Base-by-base conservation (phyloP, 441 rosid species). In the Adansonia gregorii region DNA sequence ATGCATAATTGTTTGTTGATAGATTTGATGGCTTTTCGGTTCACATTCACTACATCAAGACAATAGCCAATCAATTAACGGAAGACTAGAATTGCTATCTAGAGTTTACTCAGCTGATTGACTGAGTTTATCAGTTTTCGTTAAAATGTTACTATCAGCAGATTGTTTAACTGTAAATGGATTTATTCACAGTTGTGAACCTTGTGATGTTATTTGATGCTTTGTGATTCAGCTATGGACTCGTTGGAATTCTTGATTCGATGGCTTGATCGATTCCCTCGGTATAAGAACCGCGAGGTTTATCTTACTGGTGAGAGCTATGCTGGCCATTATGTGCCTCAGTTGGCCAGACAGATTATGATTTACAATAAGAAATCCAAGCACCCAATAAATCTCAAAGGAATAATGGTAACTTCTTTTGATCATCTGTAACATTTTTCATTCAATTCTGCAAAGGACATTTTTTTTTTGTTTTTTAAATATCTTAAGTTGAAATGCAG, bases 311-410 rank as follows among this genome's bases (percentile, higher is more conserved):
- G 99, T 22, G 98, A 96, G 82, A 96, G 98, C 84, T 96, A 94
- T 75, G 98, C 98, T 0, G 99, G 99, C 14, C 99, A 96, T 82
- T 96, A 96, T 83, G 99, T 96, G 8, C 99, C 98, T 70, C 98
- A 96, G 86, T 87, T 96, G 27, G 98, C 98, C 31, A 86, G 86
- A 78, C 89, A 90, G 75, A 94, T 96, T 35, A 80, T 92, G 92
- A 51, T 80, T 24, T 78, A 92, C 78, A 94, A 94, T 69, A 78
- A 80, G 78, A 85, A 76, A 6, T 78, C 98, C 46, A 87, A 83
- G 83, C 77, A 85, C 71, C 89, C 86, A 19, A 88, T 94, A 43
- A 90, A 94, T 76, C 93, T 96, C 82, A 90, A 86, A 85, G 98
- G 99, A 78, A 90, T 96, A 48, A 93, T 96, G 98, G 98, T 94